Evolutionary conservation across 768 basidiomycete genomes (phyloP), one percentile per base, ranked within the genome.

Genomic region (Dioszegia aurantiaca): DNA sequence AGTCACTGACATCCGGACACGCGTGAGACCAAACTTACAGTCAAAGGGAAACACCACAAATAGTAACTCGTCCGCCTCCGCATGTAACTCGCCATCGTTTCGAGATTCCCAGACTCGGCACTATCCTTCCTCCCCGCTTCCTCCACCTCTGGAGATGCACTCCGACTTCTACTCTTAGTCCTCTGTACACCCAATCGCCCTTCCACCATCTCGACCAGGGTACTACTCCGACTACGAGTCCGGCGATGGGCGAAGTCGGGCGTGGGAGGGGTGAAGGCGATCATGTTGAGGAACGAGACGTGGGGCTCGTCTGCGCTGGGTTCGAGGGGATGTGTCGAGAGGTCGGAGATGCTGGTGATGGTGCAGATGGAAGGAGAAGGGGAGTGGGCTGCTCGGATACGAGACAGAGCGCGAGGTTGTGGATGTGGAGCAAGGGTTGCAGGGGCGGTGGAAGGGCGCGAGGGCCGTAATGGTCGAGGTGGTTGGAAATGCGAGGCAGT

Each of bases 21-120:
- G 30, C 5, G 4, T n/a, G 10, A 5, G 4, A 4, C 4, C 9
- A 17, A 11, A 60, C 63, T 58, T 44, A 64, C 63, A 33, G 56
- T 57, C 36, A 56, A 27, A 31, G 63, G 63, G 41, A 64, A 64
- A 49, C 63, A 64, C 23, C 57, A 23, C 24, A 64, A 33, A 49
- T 49, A 64, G 24, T 55, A 39, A 6, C 43, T 44, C 10, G 59
- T 61, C 30, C 59, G 16, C 14, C 59, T 27, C 53, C 57, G 56
- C 63, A 64, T 60, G 31, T 48, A 53, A 21, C 59, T 60, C 33
- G 59, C 63, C 63, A 60, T 36, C 23, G 55, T 64, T 41, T 64
- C 56, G 42, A 60, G 49, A 17, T 53, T 42, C 41, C 36, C 48
- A 4, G 19, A 17, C 14, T 49, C 31, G n/a, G 21, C 30, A 4